Conservation (phyloP, 129 eudicot genomes). For the Ambrosia trifida region DNA sequence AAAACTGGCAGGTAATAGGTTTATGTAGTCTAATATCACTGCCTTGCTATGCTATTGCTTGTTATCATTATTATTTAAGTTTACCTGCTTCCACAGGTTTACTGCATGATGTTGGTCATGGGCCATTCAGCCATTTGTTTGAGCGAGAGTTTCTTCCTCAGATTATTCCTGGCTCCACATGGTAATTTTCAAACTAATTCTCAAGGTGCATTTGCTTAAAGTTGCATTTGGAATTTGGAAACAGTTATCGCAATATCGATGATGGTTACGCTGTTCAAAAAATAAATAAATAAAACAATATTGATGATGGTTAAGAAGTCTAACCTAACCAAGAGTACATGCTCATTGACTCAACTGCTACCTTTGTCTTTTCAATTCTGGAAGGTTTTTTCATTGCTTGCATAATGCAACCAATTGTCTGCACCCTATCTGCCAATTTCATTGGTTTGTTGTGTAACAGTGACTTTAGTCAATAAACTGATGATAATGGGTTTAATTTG, state of each 20-base stretch:
- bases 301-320: slow-evolving; percentile 7
- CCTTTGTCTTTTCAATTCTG: slow-evolving; percentile 9
- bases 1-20: slow-evolving; percentile 72
- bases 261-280: no score
- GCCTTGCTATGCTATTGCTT: neutral
- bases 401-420: slow-evolving; percentile 12
- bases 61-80: neutral
- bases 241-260: neutral
- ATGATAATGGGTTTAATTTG: slow-evolving; percentile 10
- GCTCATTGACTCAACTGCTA: slow-evolving; percentile 18
- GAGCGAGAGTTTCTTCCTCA: slow-evolving; percentile 82
- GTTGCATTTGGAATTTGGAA: slow-evolving; percentile 1
- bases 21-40: slow-evolving; percentile 11
- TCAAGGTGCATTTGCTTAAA: slow-evolving; percentile 2
- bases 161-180: slow-evolving; percentile 52
- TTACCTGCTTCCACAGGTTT: slow-evolving; percentile 49
- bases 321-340: neutral
- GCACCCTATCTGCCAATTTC: slow-evolving; percentile 15
- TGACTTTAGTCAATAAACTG: slow-evolving; percentile 7
- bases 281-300: neutral
- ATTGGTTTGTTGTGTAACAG: slow-evolving; percentile 17
- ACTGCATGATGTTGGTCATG: slow-evolving; percentile 94
- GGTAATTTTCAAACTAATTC: slow-evolving; percentile 42
- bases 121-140: slow-evolving; percentile 95
- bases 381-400: neutral